Percentiles rank a stretch among this genome's conserved stretches.
Conservation (phyloP, 1,284 basidiomycete species). For the Macrocystidia cucumis region DNA sequence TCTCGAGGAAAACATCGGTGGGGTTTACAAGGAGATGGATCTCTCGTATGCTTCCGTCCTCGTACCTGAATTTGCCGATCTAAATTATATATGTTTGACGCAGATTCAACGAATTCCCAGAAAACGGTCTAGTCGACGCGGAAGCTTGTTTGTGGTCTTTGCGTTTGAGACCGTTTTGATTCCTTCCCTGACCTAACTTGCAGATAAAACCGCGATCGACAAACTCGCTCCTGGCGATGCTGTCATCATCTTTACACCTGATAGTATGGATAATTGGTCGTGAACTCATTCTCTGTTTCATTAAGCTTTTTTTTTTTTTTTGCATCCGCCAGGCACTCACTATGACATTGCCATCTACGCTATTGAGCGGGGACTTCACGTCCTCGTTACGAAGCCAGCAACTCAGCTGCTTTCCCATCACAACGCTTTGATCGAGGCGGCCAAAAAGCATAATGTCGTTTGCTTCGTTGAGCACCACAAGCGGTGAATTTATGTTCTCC, state of each 20-base stretch:
- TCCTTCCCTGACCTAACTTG: conserved; percentile 6
- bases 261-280: conserved; percentile 43
- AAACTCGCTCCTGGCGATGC: conserved; percentile 76
- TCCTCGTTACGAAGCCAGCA: conserved; percentile 89
- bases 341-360: conserved; percentile 83
- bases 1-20: conserved; percentile 76
- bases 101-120: conserved; percentile 78
- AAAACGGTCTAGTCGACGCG: conserved; percentile 58
- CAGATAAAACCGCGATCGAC: conserved; percentile 86
- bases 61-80: not conserved
- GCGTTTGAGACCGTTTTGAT: conserved; percentile 2
- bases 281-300: no score
- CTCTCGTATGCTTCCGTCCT: conserved; percentile 59
- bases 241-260: conserved; percentile 83
- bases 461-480: conserved; percentile 92
- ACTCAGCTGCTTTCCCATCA: conserved; percentile 84
- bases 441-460: conserved; percentile 73
- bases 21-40: conserved; percentile 84
- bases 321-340: conserved; percentile 58
- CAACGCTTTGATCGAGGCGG: conserved; percentile 66
- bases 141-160: conserved; percentile 65
- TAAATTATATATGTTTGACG: conserved; percentile 7
- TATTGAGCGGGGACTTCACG: conserved; percentile 78
- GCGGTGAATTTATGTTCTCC: conserved; percentile 30
- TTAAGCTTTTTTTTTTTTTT: no score